A percentile compares a stretch with the other conserved stretches of the same genome.
Evolutionary conservation across 345 rosid species (phyloP).

Genomic region (Brassica juncea): DNA sequence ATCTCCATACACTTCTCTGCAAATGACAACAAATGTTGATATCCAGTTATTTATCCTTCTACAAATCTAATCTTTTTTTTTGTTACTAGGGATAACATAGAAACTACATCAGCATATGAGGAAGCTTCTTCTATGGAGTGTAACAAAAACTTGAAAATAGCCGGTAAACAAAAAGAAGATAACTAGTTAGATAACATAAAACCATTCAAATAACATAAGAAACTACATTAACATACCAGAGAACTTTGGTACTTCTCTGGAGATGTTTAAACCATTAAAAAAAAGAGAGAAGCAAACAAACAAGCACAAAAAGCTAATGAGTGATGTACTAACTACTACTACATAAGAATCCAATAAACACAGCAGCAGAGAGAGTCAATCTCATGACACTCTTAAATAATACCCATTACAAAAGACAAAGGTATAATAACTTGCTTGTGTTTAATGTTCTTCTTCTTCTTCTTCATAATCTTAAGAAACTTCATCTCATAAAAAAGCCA

Average conservation of each 20-base stretch:
- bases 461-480: slow-evolving; percentile 12
- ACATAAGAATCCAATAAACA: slow-evolving; percentile 34
- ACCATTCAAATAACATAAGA: slow-evolving; percentile 22
- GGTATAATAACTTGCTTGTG: slow-evolving; percentile 32
- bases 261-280: slow-evolving; percentile 24
- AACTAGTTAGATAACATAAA: slow-evolving; percentile 2
- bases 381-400: slow-evolving; percentile 15
- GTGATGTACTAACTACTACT: slow-evolving; percentile 11
- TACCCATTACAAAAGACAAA: slow-evolving; percentile 45
- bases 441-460: slow-evolving; percentile 24
- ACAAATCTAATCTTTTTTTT: not conserved
- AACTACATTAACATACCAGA: slow-evolving; percentile 27
- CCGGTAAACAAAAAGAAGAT: not conserved
- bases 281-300: not conserved
- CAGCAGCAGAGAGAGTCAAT: slow-evolving; percentile 27
- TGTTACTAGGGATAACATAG: not conserved
- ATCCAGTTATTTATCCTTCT: not conserved
- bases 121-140: not conserved
- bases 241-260: slow-evolving; percentile 28
- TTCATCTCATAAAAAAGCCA: slow-evolving; percentile 29
- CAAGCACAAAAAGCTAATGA: not conserved
- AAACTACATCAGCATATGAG: not conserved
- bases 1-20: not conserved
- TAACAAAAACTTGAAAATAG: not conserved
- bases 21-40: not conserved